These are phyloP conservation scores for Mucor plumbeus DNA, from an alignment of 371 early-diverging fungal species.

Conservation along the genomic window DNA sequence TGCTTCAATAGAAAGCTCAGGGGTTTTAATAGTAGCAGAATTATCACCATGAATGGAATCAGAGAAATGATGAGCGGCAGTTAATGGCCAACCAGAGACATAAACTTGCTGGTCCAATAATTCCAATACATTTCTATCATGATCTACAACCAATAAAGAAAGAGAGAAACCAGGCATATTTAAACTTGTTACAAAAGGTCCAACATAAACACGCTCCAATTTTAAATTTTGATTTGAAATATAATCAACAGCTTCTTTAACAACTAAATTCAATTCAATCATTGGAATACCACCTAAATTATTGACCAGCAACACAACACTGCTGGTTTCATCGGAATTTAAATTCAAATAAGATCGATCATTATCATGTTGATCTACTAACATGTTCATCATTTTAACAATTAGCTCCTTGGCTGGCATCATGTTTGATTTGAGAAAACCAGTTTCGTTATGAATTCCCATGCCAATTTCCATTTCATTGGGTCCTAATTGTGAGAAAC, in stretches of 20 bases:
- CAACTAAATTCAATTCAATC: constrained; percentile 71
- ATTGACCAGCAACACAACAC: constrained; percentile 72
- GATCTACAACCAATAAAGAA: constrained; percentile 57
- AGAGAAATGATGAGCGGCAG: constrained; percentile 30
- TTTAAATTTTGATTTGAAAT: constrained; percentile 31
- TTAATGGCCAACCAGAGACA: constrained; percentile 62
- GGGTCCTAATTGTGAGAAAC: constrained; percentile 27
- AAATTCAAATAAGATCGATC: constrained; percentile 51
- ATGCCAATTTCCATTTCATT: constrained; percentile 76
- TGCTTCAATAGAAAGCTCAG: background rate
- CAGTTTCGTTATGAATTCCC: constrained; percentile 82
- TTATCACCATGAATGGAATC: constrained; percentile 2
- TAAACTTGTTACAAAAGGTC: constrained; percentile 75
- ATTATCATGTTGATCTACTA: constrained; percentile 54
- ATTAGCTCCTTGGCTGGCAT: constrained; percentile 60
- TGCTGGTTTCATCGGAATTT: constrained; percentile 19
- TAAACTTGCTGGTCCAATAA: constrained; percentile 56
- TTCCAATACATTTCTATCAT: constrained; percentile 32
- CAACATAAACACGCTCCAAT: constrained; percentile 64
- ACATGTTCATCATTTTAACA: constrained; percentile 54
- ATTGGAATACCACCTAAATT: constrained; percentile 80
- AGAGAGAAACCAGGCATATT: constrained; percentile 82
- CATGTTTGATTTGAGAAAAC: constrained; percentile 57
- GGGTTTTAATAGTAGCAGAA: background rate
- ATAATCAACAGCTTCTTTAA: constrained; percentile 63